A percentile compares a stretch with the other conserved stretches of the same genome.
Conservation (phyloP, 2,329 filamentous ascomycete genomes). For the Paramyrothecium sp. region DNA sequence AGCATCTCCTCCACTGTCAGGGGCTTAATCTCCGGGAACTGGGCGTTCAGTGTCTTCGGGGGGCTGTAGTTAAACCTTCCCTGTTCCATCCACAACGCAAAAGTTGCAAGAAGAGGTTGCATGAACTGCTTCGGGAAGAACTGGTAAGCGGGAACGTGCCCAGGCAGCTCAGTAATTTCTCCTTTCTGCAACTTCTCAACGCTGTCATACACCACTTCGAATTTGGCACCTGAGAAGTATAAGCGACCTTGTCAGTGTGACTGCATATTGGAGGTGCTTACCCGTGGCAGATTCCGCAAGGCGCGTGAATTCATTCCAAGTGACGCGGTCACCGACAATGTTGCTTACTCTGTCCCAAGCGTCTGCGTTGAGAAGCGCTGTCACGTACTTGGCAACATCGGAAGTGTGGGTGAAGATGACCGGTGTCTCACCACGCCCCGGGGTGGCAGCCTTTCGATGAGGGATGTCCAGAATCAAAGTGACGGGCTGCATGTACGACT, state of each 20-base stretch:
- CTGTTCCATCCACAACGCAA: constrained; percentile 12
- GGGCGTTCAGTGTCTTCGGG: background rate
- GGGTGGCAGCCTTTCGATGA: constrained; percentile 43
- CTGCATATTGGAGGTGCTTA: constrained; percentile 28
- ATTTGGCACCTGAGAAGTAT: constrained; percentile 30
- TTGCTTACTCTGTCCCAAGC: constrained; percentile 39
- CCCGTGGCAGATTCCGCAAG: constrained; percentile 31
- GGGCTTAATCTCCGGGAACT: background rate
- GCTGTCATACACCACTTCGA: constrained; percentile 36
- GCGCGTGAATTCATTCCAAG: constrained; percentile 42
- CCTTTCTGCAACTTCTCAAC: constrained; percentile 30
- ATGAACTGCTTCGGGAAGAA: constrained; percentile 22
- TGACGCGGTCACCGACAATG: constrained; percentile 38
- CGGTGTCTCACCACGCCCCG: constrained; percentile 42
- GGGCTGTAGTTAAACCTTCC: constrained; percentile 19
- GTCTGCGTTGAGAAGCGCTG: constrained; percentile 34
- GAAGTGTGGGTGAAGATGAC: constrained; percentile 46
- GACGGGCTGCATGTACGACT: constrained; percentile 35
- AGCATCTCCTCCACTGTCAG: background rate
- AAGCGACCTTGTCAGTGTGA: constrained; percentile 5
- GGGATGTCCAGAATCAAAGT: constrained; percentile 42
- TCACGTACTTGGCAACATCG: constrained; percentile 47
- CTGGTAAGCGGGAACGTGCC: constrained; percentile 16
- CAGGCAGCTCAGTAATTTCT: constrained; percentile 29
- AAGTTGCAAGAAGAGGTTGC: constrained; percentile 12